A percentile compares a stretch with the other conserved stretches of the same genome.
Conservation (phyloP, 2,329 filamentous ascomycete genomes). For the Aspergillus brunneoviolaceus region DNA sequence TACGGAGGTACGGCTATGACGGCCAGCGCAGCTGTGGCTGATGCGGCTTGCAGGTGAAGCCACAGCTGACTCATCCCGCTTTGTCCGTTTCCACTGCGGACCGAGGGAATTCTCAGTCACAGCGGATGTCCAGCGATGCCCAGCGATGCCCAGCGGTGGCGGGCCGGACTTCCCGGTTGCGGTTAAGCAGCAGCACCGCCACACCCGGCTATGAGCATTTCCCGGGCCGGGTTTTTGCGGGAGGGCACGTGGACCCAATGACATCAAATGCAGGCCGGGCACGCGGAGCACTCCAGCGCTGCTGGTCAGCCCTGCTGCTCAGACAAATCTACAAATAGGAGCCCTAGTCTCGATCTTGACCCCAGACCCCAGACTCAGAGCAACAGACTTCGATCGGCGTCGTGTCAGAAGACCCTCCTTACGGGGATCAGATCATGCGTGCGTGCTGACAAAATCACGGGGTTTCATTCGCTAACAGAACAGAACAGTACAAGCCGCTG, state of each 20-base stretch:
- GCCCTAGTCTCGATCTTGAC: no score
- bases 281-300: not conserved
- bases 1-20: conserved; percentile 30
- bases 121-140: not conserved
- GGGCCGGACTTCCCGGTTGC: conserved; percentile 11
- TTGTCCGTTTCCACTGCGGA: no score
- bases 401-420: not conserved
- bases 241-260: conserved; percentile 7
- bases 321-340: no score
- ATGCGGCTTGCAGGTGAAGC: conserved; percentile 3
- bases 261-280: not conserved
- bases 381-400: not conserved
- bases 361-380: not conserved
- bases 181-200: conserved; percentile 18
- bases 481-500: conserved; percentile 11
- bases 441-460: not conserved
- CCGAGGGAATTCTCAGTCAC: no score
- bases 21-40: conserved; percentile 22
- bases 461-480: conserved; percentile 10
- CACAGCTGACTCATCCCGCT: conserved; percentile 19
- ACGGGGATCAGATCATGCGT: not conserved
- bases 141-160: conserved; percentile 2
- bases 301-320: no score
- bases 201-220: conserved; percentile 25
- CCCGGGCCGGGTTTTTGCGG: conserved; percentile 23